A percentile compares a stretch with the other conserved stretches of the same genome.
Conservation (phyloP, 2,329 filamentous ascomycete genomes). For the Trichoderma pleuroti region DNA sequence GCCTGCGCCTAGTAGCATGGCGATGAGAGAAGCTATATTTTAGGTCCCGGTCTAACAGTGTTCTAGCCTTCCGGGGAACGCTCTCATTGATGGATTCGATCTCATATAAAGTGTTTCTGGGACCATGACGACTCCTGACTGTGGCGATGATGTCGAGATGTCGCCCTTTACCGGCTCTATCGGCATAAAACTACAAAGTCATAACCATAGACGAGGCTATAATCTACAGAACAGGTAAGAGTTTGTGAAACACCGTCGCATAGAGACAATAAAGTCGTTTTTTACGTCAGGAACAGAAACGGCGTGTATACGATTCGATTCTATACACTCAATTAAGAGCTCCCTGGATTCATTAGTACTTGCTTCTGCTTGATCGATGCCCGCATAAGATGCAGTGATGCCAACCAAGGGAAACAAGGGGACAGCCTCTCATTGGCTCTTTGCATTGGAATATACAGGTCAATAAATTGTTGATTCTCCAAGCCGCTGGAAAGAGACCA, state of each 20-base stretch:
- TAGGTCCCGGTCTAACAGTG: neutral
- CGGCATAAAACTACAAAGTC: neutral
- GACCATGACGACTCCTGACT: neutral
- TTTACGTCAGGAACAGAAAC: neutral
- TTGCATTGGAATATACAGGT: neutral
- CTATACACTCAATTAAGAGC: neutral
- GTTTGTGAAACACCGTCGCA: neutral
- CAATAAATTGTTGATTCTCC: neutral
- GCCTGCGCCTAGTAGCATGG: neutral
- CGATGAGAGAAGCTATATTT: neutral
- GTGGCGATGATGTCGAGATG: neutral
- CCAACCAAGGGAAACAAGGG: neutral
- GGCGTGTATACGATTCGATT: neutral
- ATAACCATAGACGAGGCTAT: neutral
- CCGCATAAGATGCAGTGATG: neutral
- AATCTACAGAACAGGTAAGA: neutral
- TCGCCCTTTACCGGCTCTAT: neutral
- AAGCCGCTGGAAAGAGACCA: neutral
- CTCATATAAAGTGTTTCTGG: neutral
- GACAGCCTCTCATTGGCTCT: neutral
- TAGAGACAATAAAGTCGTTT: neutral
- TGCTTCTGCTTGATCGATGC: neutral
- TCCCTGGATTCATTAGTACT: neutral
- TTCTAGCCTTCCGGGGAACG: neutral
- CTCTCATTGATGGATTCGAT: neutral